phyloP scores from a whole-genome alignment of 2,329 filamentous ascomycete species.

The Hypoxylon sp. region DNA sequence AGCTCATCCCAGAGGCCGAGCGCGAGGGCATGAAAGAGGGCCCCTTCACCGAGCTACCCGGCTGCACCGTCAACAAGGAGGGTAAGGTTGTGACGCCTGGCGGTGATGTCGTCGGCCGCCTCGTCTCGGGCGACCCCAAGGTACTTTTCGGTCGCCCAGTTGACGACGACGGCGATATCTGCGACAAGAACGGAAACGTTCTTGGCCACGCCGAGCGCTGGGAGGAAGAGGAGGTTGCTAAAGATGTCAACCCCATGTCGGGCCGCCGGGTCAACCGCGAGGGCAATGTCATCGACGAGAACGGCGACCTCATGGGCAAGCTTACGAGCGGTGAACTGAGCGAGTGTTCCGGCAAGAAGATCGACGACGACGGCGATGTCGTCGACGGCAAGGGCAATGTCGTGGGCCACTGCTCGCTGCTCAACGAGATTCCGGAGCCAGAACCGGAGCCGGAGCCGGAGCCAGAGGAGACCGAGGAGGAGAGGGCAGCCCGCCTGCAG shows the following conservation, averaged over 20 bases:
- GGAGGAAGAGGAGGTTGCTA: slow-evolving; percentile 66
- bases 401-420: slow-evolving; percentile 75
- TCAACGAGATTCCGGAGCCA: slow-evolving; percentile 67
- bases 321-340: slow-evolving; percentile 75
- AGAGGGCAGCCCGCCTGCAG: slow-evolving; percentile 66
- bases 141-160: slow-evolving; percentile 77
- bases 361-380: slow-evolving; percentile 78
- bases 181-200: slow-evolving; percentile 77
- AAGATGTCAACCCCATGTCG: slow-evolving; percentile 63
- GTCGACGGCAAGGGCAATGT: slow-evolving; percentile 75
- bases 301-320: slow-evolving; percentile 72
- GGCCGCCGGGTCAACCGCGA: slow-evolving; percentile 69
- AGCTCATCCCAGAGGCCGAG: slow-evolving; percentile 76
- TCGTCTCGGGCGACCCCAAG: slow-evolving; percentile 78
- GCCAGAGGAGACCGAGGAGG: slow-evolving; percentile 68
- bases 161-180: slow-evolving; percentile 84
- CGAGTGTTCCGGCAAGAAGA: slow-evolving; percentile 74
- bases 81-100: slow-evolving; percentile 74
- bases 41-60: slow-evolving; percentile 74
- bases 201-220: slow-evolving; percentile 70
- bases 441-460: slow-evolving; percentile 56
- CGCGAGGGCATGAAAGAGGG: slow-evolving; percentile 72
- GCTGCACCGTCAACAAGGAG: slow-evolving; percentile 74
- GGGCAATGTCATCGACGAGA: slow-evolving; percentile 68
- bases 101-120: slow-evolving; percentile 78